Percentiles rank a stretch among this genome's conserved stretches.
Conservation (phyloP, 495 filamentous ascomycete species). For the Xylaria venustula region DNA sequence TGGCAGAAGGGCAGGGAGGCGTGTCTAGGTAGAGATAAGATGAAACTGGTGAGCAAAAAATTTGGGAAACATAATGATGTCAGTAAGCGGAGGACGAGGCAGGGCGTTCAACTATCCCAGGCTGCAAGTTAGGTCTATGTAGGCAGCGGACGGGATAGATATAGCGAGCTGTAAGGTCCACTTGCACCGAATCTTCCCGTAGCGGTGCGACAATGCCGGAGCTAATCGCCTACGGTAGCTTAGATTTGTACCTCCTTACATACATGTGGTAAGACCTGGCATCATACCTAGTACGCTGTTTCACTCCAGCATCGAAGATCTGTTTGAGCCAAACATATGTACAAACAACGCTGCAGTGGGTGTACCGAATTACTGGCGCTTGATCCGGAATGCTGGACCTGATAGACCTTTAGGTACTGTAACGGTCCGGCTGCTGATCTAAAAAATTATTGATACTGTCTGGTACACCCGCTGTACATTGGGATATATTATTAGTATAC, state of each 20-base stretch:
- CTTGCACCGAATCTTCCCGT: conserved; percentile 11
- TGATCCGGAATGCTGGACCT: too few relatives aligned
- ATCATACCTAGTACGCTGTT: neutral
- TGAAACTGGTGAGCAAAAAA: neutral
- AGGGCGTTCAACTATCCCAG: neutral
- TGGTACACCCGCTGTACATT: too few relatives aligned
- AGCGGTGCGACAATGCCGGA: neutral
- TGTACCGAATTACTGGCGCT: too few relatives aligned
- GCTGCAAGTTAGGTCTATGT: neutral
- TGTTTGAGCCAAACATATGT: too few relatives aligned
- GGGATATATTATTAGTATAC: too few relatives aligned
- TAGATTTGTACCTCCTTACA: neutral
- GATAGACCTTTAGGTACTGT: too few relatives aligned
- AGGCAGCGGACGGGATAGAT: neutral
- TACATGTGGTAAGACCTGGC: neutral
- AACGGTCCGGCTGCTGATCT: too few relatives aligned
- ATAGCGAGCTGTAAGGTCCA: neutral
- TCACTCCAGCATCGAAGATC: too few relatives aligned
- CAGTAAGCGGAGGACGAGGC: conserved; percentile 7
- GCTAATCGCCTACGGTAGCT: neutral
- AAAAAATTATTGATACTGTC: too few relatives aligned
- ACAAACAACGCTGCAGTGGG: too few relatives aligned
- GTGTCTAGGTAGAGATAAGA: neutral
- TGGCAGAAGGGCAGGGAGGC: neutral
- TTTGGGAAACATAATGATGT: conserved; percentile 4